Evolutionary conservation across 192 early-diverging fungal species (phyloP), one percentile per base, ranked within the genome.

Genomic region (Allomyces macrogynus): DNA sequence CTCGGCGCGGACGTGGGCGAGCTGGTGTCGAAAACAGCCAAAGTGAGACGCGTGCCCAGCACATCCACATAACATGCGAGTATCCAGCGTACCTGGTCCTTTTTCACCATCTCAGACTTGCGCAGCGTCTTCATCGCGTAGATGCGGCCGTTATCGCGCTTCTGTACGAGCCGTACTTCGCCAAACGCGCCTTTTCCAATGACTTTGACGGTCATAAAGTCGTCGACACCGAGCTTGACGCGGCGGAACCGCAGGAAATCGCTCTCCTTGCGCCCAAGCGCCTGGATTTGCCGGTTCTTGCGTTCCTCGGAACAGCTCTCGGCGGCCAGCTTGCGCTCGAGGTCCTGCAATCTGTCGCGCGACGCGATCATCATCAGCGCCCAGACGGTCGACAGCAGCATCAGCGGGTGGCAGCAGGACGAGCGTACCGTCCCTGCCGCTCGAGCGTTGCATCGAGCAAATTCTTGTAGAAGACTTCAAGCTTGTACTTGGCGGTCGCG

Each of bases 121-220:
- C 88, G 78, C 60, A 99, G 74, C 11, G 91, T 92, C 73, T 99
- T 99, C 90, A 99, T 93, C 43, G 94, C 94, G 76, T 90, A 97
- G 60, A 99, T 92, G 73, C 97, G 97, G 24, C 93, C 97, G 10
- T 88, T 94, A 69, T 97, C 95, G 22, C 78, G 70, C 72, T 96
- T 95, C 73, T 99, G 97, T 16, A 94, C 95, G 49, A 99, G 72
- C 44, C 97, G 81, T 42, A 99, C 95, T 71, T 99, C 97, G 62
- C 97, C 97, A 80, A 95, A 99, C 3, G 95, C 97, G 42, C 97
- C 97, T 60, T 91, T 92, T 0, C 97, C 97, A 73, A 99, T 99
- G 16, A 99, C 95, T 75, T 93, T 90, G 68, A 99, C 82, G 20
- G 97, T 99, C 26, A 78, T 71, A 74, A 98, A 99, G 76, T 98